Conservation (phyloP, 306 rosid species). For the Prunus mongolica region DNA sequence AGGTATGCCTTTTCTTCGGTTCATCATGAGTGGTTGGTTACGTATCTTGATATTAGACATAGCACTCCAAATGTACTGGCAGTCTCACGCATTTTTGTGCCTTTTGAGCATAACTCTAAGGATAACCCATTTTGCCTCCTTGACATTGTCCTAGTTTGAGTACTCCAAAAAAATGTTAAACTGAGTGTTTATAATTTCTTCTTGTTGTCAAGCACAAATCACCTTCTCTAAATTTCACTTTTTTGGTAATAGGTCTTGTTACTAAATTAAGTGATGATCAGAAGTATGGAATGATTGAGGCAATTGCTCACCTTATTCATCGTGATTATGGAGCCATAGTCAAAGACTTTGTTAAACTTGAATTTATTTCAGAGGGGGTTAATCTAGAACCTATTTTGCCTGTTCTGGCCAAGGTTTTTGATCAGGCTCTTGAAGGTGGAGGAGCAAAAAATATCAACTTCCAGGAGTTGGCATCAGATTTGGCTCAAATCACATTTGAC, state of each 20-base stretch:
- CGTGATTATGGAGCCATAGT: conserved; percentile 93
- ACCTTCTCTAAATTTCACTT: conserved; percentile 4
- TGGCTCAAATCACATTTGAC: conserved; percentile 97
- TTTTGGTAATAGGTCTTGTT: conserved; percentile 71
- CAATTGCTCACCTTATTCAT: conserved; percentile 95
- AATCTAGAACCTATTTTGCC: conserved; percentile 94
- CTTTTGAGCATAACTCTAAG: neutral
- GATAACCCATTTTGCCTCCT: neutral
- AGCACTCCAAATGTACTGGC: neutral
- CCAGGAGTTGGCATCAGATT: conserved; percentile 96
- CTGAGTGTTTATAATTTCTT: neutral
- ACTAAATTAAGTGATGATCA: conserved; percentile 97
- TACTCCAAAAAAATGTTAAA: neutral
- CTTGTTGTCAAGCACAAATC: neutral
- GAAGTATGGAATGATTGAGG: conserved; percentile 98
- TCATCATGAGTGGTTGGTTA: neutral
- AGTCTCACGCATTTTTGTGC: neutral
- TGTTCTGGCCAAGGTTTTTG: conserved; percentile 95
- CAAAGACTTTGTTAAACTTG: conserved; percentile 92
- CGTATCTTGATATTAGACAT: neutral
- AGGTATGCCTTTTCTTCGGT: neutral
- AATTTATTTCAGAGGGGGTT: conserved; percentile 88
- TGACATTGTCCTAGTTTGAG: neutral
- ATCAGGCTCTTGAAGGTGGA: conserved; percentile 99
- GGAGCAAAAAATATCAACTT: conserved; percentile 97